These are phyloP conservation scores for Cutaneotrichosporon spelunceum DNA, from an alignment of 1,284 basidiomycete genomes.

Conservation along the genomic window DNA sequence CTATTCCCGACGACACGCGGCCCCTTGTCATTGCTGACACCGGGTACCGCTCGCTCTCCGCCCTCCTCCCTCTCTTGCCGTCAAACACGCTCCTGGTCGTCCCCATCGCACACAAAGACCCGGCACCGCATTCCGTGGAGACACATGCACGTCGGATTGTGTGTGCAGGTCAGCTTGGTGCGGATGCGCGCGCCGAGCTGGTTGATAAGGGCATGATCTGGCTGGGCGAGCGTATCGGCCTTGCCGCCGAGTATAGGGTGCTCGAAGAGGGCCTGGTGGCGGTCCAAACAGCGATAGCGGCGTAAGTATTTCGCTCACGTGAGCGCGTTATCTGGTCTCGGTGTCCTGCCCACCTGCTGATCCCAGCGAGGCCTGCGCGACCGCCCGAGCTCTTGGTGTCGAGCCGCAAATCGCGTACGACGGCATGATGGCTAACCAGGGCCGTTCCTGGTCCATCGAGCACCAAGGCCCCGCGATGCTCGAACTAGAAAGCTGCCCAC, in stretches of 20 bases:
- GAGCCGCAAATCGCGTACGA: neutral
- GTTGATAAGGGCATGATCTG: neutral
- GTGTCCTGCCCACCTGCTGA: neutral
- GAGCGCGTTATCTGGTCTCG: neutral
- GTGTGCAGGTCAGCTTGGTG: neutral
- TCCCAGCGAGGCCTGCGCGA: neutral
- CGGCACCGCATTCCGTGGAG: neutral
- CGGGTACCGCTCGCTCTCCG: neutral
- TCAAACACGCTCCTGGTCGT: neutral
- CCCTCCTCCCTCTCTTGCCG: neutral
- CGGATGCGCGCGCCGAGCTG: neutral
- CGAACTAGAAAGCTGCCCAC: neutral
- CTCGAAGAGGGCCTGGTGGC: slow-evolving; percentile 1
- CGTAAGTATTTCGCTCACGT: neutral
- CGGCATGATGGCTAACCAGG: neutral
- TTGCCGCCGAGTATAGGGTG: neutral
- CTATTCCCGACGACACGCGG: neutral
- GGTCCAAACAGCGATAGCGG: neutral
- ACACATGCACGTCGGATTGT: neutral
- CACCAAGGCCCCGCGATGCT: slow-evolving; percentile 1
- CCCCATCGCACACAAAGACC: neutral
- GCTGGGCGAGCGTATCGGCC: neutral
- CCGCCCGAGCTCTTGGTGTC: neutral
- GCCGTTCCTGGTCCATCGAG: neutral
- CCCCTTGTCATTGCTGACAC: neutral